Evolutionary conservation across 495 filamentous ascomycete genomes (phyloP), one percentile per base, ranked within the genome.

Genomic region (Penicillium daleae): DNA sequence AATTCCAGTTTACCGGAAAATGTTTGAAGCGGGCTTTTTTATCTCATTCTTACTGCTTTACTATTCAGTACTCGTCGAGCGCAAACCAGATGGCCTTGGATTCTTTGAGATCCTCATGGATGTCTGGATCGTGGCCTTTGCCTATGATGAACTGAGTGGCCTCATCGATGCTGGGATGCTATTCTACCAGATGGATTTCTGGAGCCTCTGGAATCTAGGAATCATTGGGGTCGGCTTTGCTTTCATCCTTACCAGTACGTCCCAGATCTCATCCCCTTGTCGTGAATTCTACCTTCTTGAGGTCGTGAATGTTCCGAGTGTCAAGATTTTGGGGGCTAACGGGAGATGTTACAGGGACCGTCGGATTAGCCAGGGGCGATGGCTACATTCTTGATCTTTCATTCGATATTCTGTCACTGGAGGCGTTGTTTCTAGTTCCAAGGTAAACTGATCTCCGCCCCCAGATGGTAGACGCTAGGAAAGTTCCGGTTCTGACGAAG

Each of bases 1-100:
- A 54, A 93, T 97, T 0, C 94, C 94, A n/a, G 87, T 89, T 60
- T 97, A 98, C 68, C 87, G 93, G 40, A 97, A 97, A 72, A 84
- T 86, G 8, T 97, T 94, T 65, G 92, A 98, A 74, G 90, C 92
- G 21, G 67, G 88, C 6, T 98, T 97, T 77, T 97, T 98, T 68
- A 82, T 86, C 44, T 83, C 82, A n/a, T 92, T 97, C 60, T 76
- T 97, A 21, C 76, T 83, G 49, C 80, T 97, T 9, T 97, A 97
- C 71, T 97, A 96, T 67, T 85, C 86, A 22, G 92, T 97, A 12
- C 80, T 97, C 44, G 83, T 95, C 74, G 80, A 87, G 62, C 70
- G 85, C 56, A 83, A 83, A 40, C 71, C 79, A 10, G 73, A 69
- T 9, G 71, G 74, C 29, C 78, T 87, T 37, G 85, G 82, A 5